Conservation (phyloP, 495 filamentous ascomycete species). For the Aeminium ludgeri region DNA sequence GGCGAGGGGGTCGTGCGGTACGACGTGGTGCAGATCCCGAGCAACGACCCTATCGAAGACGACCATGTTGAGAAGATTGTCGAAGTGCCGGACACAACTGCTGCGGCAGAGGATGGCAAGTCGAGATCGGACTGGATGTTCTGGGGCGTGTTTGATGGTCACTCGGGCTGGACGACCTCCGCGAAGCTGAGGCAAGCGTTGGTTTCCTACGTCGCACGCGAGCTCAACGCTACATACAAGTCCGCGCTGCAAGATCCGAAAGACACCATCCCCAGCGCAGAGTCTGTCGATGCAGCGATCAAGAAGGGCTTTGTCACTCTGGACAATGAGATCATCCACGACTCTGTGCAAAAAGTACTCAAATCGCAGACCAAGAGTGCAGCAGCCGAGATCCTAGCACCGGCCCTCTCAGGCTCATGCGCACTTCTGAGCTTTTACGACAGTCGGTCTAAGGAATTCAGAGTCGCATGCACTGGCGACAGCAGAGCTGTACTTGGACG, state of each 20-base stretch:
- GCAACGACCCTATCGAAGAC: constrained; percentile 96
- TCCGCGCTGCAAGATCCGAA: constrained; percentile 46
- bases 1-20: constrained; percentile 87
- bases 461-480: constrained; percentile 88
- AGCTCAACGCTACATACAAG: constrained; percentile 88
- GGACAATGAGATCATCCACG: constrained; percentile 84
- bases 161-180: constrained; percentile 95
- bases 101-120: constrained; percentile 33
- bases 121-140: constrained; percentile 94
- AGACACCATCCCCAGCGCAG: constrained; percentile 43
- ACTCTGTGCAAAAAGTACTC: constrained; percentile 71
- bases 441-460: constrained; percentile 58
- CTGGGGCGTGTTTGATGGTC: constrained; percentile 97
- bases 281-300: constrained; percentile 76
- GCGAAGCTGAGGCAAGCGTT: constrained; percentile 86
- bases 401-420: constrained; percentile 87
- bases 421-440: constrained; percentile 95
- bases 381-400: constrained; percentile 80
- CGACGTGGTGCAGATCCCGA: constrained; percentile 85
- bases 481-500: constrained; percentile 85
- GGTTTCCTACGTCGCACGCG: constrained; percentile 79
- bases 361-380: constrained; percentile 71
- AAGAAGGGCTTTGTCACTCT: constrained; percentile 77
- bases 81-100: constrained; percentile 50
- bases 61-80: constrained; percentile 96